Conservation (phyloP, 2,329 filamentous ascomycete species). For the Fusarium continuum region DNA sequence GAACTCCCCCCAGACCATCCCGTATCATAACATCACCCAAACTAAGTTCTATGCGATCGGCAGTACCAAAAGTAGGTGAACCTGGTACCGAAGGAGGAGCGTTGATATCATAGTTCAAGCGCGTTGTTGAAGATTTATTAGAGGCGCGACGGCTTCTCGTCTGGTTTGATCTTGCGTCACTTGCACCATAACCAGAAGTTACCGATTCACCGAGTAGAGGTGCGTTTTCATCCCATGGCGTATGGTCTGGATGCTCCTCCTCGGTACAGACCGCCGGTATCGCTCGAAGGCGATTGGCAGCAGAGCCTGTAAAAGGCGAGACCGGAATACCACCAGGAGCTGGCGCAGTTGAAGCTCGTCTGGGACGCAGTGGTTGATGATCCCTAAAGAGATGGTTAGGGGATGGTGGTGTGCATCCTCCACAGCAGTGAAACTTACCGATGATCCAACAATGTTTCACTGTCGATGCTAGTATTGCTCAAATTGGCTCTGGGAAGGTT, state of each 20-base stretch:
- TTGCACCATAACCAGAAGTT: slow-evolving; percentile 55
- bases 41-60: slow-evolving; percentile 62
- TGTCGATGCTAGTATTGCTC: slow-evolving; percentile 89
- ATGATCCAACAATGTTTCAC: slow-evolving; percentile 87
- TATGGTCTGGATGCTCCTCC: slow-evolving; percentile 60
- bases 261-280: slow-evolving; percentile 51
- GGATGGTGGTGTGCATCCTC: not conserved
- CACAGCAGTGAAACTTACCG: slow-evolving; percentile 59
- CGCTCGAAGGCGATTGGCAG: slow-evolving; percentile 49
- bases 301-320: slow-evolving; percentile 43
- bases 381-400: slow-evolving; percentile 52
- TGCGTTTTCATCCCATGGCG: slow-evolving; percentile 58
- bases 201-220: slow-evolving; percentile 61
- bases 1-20: slow-evolving; percentile 63
- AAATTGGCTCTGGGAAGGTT: slow-evolving; percentile 63
- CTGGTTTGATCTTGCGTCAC: slow-evolving; percentile 48
- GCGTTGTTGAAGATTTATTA: slow-evolving; percentile 61
- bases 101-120: slow-evolving; percentile 68
- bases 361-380: slow-evolving; percentile 69
- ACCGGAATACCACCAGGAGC: slow-evolving; percentile 47
- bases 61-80: slow-evolving; percentile 63
- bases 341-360: slow-evolving; percentile 65
- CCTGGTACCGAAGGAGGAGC: slow-evolving; percentile 74
- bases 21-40: slow-evolving; percentile 77
- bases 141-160: slow-evolving; percentile 58